Base-by-base conservation (phyloP, 306 rosid genomes). In the Vigna nakashimae region DNA sequence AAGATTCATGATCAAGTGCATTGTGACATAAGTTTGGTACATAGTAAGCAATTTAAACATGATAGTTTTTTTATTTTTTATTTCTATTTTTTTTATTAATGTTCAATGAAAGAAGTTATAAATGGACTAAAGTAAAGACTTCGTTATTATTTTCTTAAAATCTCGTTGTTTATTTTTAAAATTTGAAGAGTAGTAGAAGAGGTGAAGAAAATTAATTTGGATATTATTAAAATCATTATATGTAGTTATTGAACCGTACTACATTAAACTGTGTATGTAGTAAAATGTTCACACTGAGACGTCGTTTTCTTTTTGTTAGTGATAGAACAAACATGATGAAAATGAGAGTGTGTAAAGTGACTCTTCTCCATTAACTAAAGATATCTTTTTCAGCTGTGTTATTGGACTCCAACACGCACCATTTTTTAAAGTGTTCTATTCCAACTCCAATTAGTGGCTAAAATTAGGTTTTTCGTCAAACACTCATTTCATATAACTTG, bases 381-480 rank as follows among this genome's bases (percentile, higher is more conserved):
- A 18, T 3, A 71, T 51, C 64, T 50, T 57, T 73, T 14, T 1
- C 16, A 57, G 68, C 7, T 1, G 28, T 26, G 38, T 42, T 58
- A 74, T 45, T 74, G 69, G 69, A 74, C 56, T 48, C 46, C 78
- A 16, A 45, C 18, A 30, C 16, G 69, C 68, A 74, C 79, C 79
- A 60, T 74, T 73, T 59, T 45, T 9, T n/a, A 11, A 45, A 45
- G 42, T 1, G 12, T 59, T 45, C 32, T n/a, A 9, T 45, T 45
- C 30, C 59, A 26, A 36, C 58, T 59, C 16, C 28, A 20, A 16
- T 45, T n/a, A 60, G 79, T 74, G 79, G 5, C 48, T 24, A 10
- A 46, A 73, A 60, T 74, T 74, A 59, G 79, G 79, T 74, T 60
- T 74, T 13, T 9, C 34, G 20, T 74, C 45, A 74, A 74, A 74